Evolutionary conservation across 2,329 filamentous ascomycete genomes (phyloP).

Genomic region (Didymella keratinophila): DNA sequence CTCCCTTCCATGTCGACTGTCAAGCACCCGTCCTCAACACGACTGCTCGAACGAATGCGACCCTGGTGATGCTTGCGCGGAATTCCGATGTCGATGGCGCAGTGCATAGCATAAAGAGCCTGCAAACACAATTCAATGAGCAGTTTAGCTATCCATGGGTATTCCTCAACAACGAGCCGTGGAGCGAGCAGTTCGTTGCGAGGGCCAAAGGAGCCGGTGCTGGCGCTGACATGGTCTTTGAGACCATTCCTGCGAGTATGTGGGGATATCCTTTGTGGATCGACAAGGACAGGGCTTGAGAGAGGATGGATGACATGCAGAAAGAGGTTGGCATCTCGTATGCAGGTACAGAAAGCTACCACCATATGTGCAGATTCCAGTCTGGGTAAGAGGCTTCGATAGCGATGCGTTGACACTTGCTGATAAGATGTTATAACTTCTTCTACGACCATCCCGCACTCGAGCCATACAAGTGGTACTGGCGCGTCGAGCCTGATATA

Average conservation of each 20-base stretch:
- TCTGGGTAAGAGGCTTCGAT: slow-evolving; percentile 26
- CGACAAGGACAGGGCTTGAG: slow-evolving; percentile 47
- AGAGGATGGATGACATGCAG: slow-evolving; percentile 80
- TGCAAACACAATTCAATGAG: slow-evolving; percentile 91
- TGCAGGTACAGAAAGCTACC: slow-evolving; percentile 83
- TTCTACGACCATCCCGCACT: slow-evolving; percentile 95
- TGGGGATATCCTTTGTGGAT: slow-evolving; percentile 82
- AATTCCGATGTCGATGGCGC: slow-evolving; percentile 85
- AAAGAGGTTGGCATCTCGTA: slow-evolving; percentile 79
- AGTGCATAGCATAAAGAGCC: slow-evolving; percentile 65
- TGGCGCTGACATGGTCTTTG: slow-evolving; percentile 72
- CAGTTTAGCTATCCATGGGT: slow-evolving; percentile 99
- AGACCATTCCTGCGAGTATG: slow-evolving; percentile 86
- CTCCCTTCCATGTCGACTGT: slow-evolving; percentile 25
- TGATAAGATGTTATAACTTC: slow-evolving; percentile 52
- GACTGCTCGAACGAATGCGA: slow-evolving; percentile 81
- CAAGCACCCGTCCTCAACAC: slow-evolving; percentile 16
- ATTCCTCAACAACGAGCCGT: slow-evolving; percentile 94
- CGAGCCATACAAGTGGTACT: slow-evolving; percentile 83
- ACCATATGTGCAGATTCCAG: slow-evolving; percentile 99
- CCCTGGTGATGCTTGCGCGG: slow-evolving; percentile 84
- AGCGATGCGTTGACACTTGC: not conserved
- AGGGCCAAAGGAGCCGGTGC: slow-evolving; percentile 80
- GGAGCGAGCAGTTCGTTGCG: slow-evolving; percentile 86
- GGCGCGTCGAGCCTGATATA: slow-evolving; percentile 95